A percentile compares a stretch with the other conserved stretches of the same genome.
Evolutionary conservation across 208 protist species (phyloP).

Genomic region (Angomonas deanei): DNA sequence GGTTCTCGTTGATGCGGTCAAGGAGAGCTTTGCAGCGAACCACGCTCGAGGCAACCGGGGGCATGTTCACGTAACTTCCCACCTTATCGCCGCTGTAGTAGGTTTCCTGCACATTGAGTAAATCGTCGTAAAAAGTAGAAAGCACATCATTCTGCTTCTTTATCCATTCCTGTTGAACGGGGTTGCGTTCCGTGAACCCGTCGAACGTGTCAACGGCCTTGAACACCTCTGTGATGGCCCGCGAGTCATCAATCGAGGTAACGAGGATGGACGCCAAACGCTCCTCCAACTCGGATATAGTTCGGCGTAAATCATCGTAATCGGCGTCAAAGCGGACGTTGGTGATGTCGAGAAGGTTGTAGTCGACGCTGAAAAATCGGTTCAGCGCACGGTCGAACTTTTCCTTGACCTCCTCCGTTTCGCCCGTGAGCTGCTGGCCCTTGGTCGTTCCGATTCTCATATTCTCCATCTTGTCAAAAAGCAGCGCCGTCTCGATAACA

Average conservation of each 20-base stretch:
- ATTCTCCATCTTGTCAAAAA: constrained; percentile 95
- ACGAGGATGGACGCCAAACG: constrained; percentile 91
- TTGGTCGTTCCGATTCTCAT: constrained; percentile 95
- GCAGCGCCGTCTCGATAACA: constrained; percentile 89
- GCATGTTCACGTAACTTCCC: constrained; percentile 89
- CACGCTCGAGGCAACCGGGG: constrained; percentile 89
- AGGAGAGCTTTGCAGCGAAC: constrained; percentile 91
- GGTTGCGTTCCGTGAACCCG: constrained; percentile 90
- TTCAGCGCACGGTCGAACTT: constrained; percentile 73
- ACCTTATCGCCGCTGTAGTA: constrained; percentile 83
- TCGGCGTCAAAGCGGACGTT: constrained; percentile 92
- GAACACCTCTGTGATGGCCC: constrained; percentile 91
- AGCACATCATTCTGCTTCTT: constrained; percentile 90
- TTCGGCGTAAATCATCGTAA: constrained; percentile 85
- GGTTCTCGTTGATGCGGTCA: constrained; percentile 92
- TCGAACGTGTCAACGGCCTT: constrained; percentile 97
- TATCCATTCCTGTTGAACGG: constrained; percentile 92
- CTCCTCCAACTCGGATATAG: constrained; percentile 89
- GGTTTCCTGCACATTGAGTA: constrained; percentile 86
- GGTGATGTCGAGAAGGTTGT: constrained; percentile 95
- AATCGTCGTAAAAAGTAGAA: constrained; percentile 78
- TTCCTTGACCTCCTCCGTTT: constrained; percentile 88
- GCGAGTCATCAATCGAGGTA: constrained; percentile 91
- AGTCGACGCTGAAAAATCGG: constrained; percentile 85
- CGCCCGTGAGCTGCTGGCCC: constrained; percentile 80